These are phyloP conservation scores for Lodderomyces elongisporus DNA, from an alignment of 1,139 yeast species.

Conservation along the genomic window DNA sequence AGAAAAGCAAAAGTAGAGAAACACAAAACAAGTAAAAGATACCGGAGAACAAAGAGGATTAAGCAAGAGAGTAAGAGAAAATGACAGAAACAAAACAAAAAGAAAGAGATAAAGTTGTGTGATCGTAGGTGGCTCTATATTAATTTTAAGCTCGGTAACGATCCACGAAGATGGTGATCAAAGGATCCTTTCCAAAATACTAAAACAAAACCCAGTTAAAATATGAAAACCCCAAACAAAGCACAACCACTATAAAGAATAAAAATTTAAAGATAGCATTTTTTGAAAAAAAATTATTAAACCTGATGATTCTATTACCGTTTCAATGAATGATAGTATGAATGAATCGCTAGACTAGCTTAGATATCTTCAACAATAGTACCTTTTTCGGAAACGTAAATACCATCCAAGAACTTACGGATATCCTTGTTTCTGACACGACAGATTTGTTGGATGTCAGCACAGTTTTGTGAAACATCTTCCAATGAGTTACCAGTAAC, in stretches of 20 bases:
- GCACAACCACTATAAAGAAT: conserved; percentile 2
- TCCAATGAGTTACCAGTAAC: conserved; percentile 96
- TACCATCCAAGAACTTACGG: conserved; percentile 99
- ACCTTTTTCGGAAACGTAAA: conserved; percentile 97
- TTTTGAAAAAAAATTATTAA: too few species aligned
- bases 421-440: conserved; percentile 99
- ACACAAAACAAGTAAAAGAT: too few species aligned
- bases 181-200: neutral
- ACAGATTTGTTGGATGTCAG: conserved; percentile 97
- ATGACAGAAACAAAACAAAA: too few species aligned
- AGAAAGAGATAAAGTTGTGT: conserved; percentile 22
- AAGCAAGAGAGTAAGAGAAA: too few species aligned
- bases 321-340: neutral
- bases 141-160: conserved; percentile 50
- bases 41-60: too few species aligned
- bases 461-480: conserved; percentile 97
- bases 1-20: too few species aligned
- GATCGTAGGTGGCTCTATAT: conserved; percentile 63
- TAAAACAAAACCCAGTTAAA: conserved; percentile 19
- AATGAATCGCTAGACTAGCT: conserved; percentile 8
- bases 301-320: too few species aligned
- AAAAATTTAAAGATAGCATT: too few species aligned
- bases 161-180: conserved; percentile 23
- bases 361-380: conserved; percentile 65
- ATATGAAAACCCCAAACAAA: conserved; percentile 2